These are phyloP conservation scores for Cladosporium sp. DNA, from an alignment of 2,329 filamentous ascomycete genomes.

Conservation along the genomic window DNA sequence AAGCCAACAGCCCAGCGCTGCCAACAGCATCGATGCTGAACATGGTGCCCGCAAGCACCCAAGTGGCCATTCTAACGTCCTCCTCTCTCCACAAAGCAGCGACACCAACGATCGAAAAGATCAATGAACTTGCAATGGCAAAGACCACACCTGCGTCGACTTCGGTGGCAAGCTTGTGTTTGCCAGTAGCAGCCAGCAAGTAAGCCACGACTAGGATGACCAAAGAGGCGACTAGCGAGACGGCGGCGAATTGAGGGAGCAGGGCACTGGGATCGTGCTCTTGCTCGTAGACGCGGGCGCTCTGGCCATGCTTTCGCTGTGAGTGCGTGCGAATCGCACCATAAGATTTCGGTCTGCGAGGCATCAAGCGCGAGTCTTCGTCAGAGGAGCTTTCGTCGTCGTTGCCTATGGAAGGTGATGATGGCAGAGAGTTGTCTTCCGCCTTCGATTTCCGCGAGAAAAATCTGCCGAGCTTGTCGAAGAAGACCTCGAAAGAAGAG, in stretches of 20 bases:
- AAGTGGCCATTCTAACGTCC: slow-evolving; percentile 40
- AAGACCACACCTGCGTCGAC: slow-evolving; percentile 70
- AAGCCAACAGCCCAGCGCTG: slow-evolving; percentile 51
- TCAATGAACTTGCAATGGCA: slow-evolving; percentile 63
- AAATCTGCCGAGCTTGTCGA: slow-evolving; percentile 47
- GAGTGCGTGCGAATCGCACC: not conserved
- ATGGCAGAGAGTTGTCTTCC: slow-evolving; percentile 22
- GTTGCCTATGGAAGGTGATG: slow-evolving; percentile 14
- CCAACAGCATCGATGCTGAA: slow-evolving; percentile 47
- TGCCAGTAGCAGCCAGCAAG: slow-evolving; percentile 64
- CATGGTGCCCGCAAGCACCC: slow-evolving; percentile 41
- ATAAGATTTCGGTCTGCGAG: slow-evolving; percentile 4
- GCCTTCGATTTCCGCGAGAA: slow-evolving; percentile 28
- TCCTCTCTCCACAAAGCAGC: slow-evolving; percentile 54
- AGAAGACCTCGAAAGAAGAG: slow-evolving; percentile 61
- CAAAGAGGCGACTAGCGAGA: slow-evolving; percentile 57
- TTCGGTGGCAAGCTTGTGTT: slow-evolving; percentile 63
- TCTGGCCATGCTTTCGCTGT: not conserved
- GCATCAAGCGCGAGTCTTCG: slow-evolving; percentile 21
- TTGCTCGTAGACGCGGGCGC: not conserved
- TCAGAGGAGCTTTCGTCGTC: slow-evolving; percentile 30
- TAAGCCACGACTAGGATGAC: slow-evolving; percentile 61
- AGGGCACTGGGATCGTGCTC: not conserved
- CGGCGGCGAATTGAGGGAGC: slow-evolving; percentile 35
- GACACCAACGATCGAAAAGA: slow-evolving; percentile 59